Evolutionary conservation across 106 monocot genomes (phyloP).

Genomic region (Phalaenopsis aphrodite): DNA sequence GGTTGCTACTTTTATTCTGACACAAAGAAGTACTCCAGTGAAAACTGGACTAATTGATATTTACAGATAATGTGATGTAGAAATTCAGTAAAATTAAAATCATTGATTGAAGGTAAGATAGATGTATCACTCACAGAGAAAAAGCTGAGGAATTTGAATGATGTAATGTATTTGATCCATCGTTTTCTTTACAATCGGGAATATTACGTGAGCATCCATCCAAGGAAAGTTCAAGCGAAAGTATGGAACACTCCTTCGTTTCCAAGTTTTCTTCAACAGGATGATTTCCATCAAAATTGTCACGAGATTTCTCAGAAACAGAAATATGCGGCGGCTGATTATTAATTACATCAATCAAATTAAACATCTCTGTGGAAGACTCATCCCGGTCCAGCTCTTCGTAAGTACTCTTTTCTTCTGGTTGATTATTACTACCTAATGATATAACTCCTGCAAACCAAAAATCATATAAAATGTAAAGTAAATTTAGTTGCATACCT

Average conservation of each 20-base stretch:
- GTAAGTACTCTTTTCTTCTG: background rate
- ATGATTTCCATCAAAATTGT: background rate
- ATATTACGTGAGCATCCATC: slow-evolving; percentile 25
- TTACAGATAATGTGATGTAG: no score
- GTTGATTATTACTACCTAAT: background rate
- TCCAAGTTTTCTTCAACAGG: background rate
- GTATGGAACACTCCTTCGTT: slow-evolving; percentile 11
- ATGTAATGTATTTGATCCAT: slow-evolving; percentile 29
- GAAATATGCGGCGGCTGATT: slow-evolving; percentile 9
- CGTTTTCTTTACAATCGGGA: slow-evolving; percentile 24
- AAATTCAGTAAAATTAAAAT: background rate
- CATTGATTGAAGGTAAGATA: background rate
- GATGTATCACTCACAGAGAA: slow-evolving; percentile 41
- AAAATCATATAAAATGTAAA: background rate
- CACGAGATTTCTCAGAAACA: background rate
- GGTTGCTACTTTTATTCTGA: background rate
- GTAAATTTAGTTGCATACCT: background rate
- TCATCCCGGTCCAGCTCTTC: slow-evolving; percentile 1
- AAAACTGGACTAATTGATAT: background rate
- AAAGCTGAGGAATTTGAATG: slow-evolving; percentile 79
- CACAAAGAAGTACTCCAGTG: background rate
- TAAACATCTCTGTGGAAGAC: slow-evolving; percentile 20
- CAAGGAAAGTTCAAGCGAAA: slow-evolving; percentile 46
- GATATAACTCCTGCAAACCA: background rate
- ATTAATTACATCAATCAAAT: slow-evolving; percentile 26